Evolutionary conservation across 306 rosid genomes (phyloP).

Genomic region (Pyrus betulifolia): DNA sequence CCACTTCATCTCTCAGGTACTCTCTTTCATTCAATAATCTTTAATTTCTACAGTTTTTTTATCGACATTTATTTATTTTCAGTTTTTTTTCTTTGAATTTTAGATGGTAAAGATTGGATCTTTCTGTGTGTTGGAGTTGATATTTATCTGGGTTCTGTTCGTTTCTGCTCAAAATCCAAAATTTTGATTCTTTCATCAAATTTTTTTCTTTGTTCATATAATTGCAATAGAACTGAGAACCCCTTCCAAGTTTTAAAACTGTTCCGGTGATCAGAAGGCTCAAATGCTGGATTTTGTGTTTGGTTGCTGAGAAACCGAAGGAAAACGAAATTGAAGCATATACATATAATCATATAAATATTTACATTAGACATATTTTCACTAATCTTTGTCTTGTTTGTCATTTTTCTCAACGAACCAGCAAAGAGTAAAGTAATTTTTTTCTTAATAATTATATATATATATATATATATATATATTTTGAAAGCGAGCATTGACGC

Average conservation of each 20-base stretch:
- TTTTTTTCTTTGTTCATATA: not conserved
- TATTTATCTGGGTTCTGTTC: not conserved
- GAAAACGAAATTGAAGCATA: not conserved
- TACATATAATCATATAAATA: not conserved
- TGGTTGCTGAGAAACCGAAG: not conserved
- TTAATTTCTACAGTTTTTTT: not conserved
- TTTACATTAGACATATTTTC: not conserved
- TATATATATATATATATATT: not conserved
- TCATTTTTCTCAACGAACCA: conserved; percentile 8
- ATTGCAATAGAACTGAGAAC: not conserved
- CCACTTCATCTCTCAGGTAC: not conserved
- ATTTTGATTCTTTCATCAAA: not conserved
- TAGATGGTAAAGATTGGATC: not conserved
- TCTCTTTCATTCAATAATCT: not conserved
- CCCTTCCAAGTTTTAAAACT: not conserved
- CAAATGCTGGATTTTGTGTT: not conserved
- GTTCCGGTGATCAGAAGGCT: not conserved
- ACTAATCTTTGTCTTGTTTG: not conserved
- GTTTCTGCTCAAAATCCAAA: not conserved
- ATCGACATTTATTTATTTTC: not conserved
- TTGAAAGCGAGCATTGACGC: too few species aligned
- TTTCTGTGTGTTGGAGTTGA: not conserved
- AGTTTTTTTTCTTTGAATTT: not conserved
- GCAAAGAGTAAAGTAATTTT: not conserved
- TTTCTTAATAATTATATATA: not conserved